Base-by-base conservation (phyloP, 441 rosid species). In the Isatis lusitanica region DNA sequence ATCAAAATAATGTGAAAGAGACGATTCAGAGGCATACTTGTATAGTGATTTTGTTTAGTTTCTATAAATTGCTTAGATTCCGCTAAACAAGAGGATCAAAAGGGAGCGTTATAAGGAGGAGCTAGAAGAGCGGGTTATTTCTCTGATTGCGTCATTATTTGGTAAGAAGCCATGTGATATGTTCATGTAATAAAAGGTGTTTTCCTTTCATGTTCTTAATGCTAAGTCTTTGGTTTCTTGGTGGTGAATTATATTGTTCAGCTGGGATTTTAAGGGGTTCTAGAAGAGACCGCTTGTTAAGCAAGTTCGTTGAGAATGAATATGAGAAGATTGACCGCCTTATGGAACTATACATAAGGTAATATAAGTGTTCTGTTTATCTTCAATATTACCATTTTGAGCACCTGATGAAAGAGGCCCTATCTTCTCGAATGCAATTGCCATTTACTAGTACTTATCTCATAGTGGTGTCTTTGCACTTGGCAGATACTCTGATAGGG, bases 281-380 rank as follows among this genome's bases (percentile, higher is more conserved):
- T 43, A 88, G 96, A 79, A 92, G 97, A 84, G 98, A 92, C 43
- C 88, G 99, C 69, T 78, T 92, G 81, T 80, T 94, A 39, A 85
- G 96, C 81, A 94, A 94, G 73, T 94, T 92, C 67, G 93, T 94
- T 61, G 98, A 92, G 83, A 92, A 80, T 69, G 99, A 92, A 74
- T 90, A 79, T 78, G 99, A 94, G 85, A 94, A 94, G 88, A 92
- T 92, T 73, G 99, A 94, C 77, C 90, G 97, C 52, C 94, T 92
- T 62, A 90, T 94, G 96, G 98, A 94, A 77, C 87, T 94, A 39
- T 94, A 87, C 72, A 75, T 86, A 47, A 90, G 99, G 97, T 94
- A 82, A 73, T 9, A 70, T 9, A 17, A 69, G 10, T 5, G 73
- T 58, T 71, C 38, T 53, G 51, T 59, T 69, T 8, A 69, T 68